Evolutionary conservation across 1,139 yeast genomes (phyloP).

Genomic region (Geotrichum cucujoidarum): DNA sequence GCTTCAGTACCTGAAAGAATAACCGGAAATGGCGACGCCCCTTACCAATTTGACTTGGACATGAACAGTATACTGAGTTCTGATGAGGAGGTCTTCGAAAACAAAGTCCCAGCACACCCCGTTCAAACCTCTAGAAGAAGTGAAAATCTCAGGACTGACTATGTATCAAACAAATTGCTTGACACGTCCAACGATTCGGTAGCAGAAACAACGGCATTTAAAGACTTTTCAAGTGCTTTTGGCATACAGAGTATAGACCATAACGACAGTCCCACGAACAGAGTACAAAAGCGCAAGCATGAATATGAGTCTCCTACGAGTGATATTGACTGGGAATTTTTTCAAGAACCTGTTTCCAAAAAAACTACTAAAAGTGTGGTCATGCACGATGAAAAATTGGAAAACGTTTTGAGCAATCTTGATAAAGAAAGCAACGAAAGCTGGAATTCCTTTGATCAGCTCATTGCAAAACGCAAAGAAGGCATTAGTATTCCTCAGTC

Average conservation of each 20-base stretch:
- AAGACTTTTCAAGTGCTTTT: background rate
- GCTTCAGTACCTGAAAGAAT: no score
- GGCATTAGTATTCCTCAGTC: conserved; percentile 1
- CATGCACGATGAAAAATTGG: background rate
- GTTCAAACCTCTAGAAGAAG: no score
- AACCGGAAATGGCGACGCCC: no score
- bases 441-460: conserved; percentile 3
- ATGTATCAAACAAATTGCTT: no score
- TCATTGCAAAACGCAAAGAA: conserved; percentile 1
- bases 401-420: background rate
- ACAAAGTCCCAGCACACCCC: no score
- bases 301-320: background rate
- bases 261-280: background rate
- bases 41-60: no score
- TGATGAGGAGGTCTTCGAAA: no score
- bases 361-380: background rate
- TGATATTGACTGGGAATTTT: background rate
- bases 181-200: no score
- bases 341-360: background rate
- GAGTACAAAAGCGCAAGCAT: no score
- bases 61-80: no score
- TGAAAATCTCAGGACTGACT: no score
- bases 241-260: no score
- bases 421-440: background rate
- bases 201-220: background rate